Percentiles rank a stretch among this genome's conserved stretches.
phyloP scores from a whole-genome alignment of 1,284 basidiomycete species.

The Ganoderma sinense region DNA sequence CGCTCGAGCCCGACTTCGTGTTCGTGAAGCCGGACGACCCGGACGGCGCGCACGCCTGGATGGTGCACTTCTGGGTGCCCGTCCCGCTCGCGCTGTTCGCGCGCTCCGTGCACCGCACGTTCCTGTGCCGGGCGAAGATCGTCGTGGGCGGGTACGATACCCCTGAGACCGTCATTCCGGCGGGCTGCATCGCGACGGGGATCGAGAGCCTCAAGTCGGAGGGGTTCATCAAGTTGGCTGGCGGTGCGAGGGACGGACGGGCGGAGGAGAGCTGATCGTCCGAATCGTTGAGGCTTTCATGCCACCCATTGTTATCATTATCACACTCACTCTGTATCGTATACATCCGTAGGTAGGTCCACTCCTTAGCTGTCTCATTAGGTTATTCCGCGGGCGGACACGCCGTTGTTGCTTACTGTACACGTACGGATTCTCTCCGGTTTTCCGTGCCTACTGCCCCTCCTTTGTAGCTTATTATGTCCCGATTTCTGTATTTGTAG shows the following conservation, averaged over 20 bases:
- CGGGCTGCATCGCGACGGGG: conserved; percentile 16
- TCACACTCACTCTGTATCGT: neutral
- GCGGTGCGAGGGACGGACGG: neutral
- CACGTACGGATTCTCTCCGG: neutral
- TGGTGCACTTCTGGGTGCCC: conserved; percentile 32
- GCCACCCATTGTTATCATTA: neutral
- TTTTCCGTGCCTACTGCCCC: neutral
- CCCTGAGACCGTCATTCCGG: conserved; percentile 14
- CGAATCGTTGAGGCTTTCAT: neutral
- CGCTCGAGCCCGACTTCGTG: conserved; percentile 19
- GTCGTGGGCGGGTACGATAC: conserved; percentile 23
- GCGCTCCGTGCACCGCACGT: conserved; percentile 24
- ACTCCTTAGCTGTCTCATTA: neutral
- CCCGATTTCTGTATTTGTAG: neutral
- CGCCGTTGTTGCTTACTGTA: neutral
- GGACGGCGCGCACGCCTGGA: conserved; percentile 25
- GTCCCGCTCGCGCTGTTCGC: conserved; percentile 28
- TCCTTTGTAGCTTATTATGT: neutral
- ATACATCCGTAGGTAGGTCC: neutral
- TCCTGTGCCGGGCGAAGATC: conserved; percentile 26
- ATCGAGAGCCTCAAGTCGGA: conserved; percentile 21
- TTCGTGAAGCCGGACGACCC: conserved; percentile 15
- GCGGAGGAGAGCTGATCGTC: neutral
- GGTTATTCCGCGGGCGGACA: conserved; percentile 4
- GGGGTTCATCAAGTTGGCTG: neutral